Base-by-base conservation (phyloP, 2,329 filamentous ascomycete genomes). In the Periconia macrospinosa region DNA sequence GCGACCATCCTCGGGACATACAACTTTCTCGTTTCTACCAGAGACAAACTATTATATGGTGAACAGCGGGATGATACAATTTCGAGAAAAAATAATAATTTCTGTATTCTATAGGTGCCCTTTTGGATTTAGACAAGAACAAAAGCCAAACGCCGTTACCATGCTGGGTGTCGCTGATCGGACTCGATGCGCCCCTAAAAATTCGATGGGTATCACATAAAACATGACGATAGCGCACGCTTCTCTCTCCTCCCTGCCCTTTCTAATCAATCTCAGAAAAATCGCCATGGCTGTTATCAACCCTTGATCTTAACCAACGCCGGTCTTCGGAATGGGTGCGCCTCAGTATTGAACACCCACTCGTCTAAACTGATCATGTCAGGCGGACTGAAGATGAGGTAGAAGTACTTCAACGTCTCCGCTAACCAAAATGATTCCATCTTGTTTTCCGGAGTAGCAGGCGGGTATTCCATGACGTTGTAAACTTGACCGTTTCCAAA, bases 401-500 rank as follows among this genome's bases (percentile, higher is more conserved):
- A 80, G 51, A 80, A 80, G 55, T 80, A 81, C 67, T 81, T 81
- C 42, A 81, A 55, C 56, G 78, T 80, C 62, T 81, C 78, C 1
- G 78, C 78, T 41, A 76, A 68, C 78, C 78, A 81, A 54, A 80
- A 81, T 44, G 72, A 77, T 65, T 75, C 70, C 61, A 70, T 70
- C 49, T 74, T 70, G 41, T 74, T 71, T 23, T 72, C 69, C 17
- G 66, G 58, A 18, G 64, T 63, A 8, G 30, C 53, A 1, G 54
- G 52, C 15, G 58, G 54, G 9, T 53, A 56, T 14, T 55, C 56
- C 1, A 73, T 78, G 6, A 80, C 71, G 52, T 80, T 77, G 13
- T 66, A 58, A 9, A 81, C 58, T 35, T 78, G 77, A 0, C 77
- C 78, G 48, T 79, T 78, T 1, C 72, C 78, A 33, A 75, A 67